phyloP scores from a whole-genome alignment of 768 basidiomycete species.

The Naganishia antarctica region DNA sequence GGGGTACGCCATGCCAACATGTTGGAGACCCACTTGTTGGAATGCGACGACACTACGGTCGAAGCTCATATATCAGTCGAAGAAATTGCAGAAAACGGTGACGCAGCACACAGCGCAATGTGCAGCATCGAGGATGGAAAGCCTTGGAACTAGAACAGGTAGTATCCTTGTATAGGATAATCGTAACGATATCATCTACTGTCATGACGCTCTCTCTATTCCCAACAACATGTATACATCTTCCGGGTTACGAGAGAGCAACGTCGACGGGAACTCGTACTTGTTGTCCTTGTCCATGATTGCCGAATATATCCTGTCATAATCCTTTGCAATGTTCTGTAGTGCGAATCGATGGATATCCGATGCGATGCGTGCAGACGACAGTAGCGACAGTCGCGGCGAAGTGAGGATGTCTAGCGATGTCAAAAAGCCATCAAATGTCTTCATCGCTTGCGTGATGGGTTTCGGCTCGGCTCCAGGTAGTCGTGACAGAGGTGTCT shows the following conservation, averaged over 20 bases:
- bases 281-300: conserved; percentile 69
- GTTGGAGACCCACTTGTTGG: conserved; percentile 8
- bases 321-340: conserved; percentile 63
- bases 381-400: conserved; percentile 69
- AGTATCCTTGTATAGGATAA: too few relatives aligned
- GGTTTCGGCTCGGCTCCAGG: conserved; percentile 62
- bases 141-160: conserved; percentile 1
- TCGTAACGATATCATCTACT: background rate
- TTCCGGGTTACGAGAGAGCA: conserved; percentile 61
- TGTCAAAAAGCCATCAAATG: conserved; percentile 80
- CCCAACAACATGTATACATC: conserved; percentile 36
- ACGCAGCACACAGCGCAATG: background rate
- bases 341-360: conserved; percentile 74
- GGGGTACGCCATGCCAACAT: conserved; percentile 22
- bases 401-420: conserved; percentile 69
- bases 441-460: conserved; percentile 59
- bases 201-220: conserved; percentile 4
- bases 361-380: conserved; percentile 61
- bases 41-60: conserved; percentile 1
- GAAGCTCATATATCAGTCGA: conserved; percentile 3
- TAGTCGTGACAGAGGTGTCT: conserved; percentile 68
- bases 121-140: background rate
- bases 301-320: conserved; percentile 67
- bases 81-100: background rate
- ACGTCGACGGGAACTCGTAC: conserved; percentile 85